Base-by-base conservation (phyloP, 768 basidiomycete genomes). In the Lactarius deliciosus region DNA sequence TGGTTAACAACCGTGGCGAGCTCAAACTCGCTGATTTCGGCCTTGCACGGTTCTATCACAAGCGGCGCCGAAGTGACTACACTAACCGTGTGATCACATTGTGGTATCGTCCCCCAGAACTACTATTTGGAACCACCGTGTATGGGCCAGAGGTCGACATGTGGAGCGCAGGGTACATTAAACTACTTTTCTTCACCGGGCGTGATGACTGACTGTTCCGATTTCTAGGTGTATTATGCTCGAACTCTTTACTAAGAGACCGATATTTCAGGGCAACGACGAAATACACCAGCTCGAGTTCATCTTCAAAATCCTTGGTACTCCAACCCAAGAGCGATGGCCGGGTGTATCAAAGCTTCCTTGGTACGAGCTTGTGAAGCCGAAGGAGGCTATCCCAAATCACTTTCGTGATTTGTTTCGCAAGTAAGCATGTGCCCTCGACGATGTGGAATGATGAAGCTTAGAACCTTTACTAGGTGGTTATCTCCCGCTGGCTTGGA, bases 81-180 rank as follows among this genome's bases (percentile, higher is more conserved):
- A 99, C 97, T n/a, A 99, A 99, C 76, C 85, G 97, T 38, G 97
- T 99, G 59, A 98, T 99, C 71, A 99, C 97, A 0, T 83, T 97
- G 58, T 98, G 97, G 97, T 99, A 99, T 77, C 85, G 97, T 64
- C 92, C 95, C 5, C 97, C 96, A 11, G 97, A 99, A 74, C 81
- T 99, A 25, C 78, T 99, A 47, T 89, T 98, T 72, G 97, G 97
- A 34, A 92, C 95, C 36, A 99, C 97, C 0, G 86, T 94, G 15
- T 99, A 99, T 78, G 96, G 94, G 2, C 90, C 95, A 6, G 96
- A 96, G 74, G 96, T 99, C 28, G 97, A 99, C 73, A 97, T 98
- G 89, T 99, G 97, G 97, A 96, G 94, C 76, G 97, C 97, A 50
- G 97, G 97, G 94, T 96, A 78, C 71, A 83, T 78, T 5, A 22